Evolutionary conservation across 495 filamentous ascomycete genomes (phyloP).

Genomic region (Daldinia childiae): DNA sequence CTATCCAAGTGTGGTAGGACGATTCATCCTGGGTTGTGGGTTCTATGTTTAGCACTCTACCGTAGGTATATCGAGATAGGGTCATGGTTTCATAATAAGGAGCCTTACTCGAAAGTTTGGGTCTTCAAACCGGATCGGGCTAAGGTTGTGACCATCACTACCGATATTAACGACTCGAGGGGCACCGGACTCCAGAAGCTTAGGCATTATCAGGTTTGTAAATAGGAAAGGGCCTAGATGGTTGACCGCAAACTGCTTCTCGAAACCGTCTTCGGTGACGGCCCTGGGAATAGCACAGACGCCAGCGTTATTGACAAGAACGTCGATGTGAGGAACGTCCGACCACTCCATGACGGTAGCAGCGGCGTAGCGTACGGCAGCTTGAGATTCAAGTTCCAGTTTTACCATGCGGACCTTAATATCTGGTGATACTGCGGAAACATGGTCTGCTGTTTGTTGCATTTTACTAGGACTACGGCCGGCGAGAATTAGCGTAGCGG

Average conservation of each 20-base stretch:
- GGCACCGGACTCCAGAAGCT: conserved; percentile 49
- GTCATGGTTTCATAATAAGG: conserved; percentile 2
- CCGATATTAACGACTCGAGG: conserved; percentile 46
- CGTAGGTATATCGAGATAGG: neutral
- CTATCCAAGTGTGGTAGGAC: conserved; percentile 34
- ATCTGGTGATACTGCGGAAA: conserved; percentile 8
- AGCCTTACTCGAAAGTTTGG: conserved; percentile 49
- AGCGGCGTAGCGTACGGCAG: conserved; percentile 26
- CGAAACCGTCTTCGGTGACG: conserved; percentile 54
- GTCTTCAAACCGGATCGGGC: conserved; percentile 56
- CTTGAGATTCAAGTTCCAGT: conserved; percentile 26
- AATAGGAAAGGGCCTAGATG: conserved; percentile 62
- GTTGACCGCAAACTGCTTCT: conserved; percentile 59
- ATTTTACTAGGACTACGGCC: conserved; percentile 37
- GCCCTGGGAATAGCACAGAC: conserved; percentile 54
- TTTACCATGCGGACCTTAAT: neutral
- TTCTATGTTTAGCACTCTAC: neutral
- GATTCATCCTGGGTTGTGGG: conserved; percentile 19
- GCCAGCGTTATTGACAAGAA: conserved; percentile 41
- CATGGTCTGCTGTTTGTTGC: conserved; percentile 28
- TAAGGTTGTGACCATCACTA: conserved; percentile 51
- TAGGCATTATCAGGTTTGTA: conserved; percentile 57
- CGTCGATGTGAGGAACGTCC: conserved; percentile 47
- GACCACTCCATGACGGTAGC: conserved; percentile 34
- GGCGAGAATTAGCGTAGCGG: conserved; percentile 41